A percentile compares a stretch with the other conserved stretches of the same genome.
Conservation (phyloP, 768 basidiomycete genomes). For the Phanerodontia chrysosporium region DNA sequence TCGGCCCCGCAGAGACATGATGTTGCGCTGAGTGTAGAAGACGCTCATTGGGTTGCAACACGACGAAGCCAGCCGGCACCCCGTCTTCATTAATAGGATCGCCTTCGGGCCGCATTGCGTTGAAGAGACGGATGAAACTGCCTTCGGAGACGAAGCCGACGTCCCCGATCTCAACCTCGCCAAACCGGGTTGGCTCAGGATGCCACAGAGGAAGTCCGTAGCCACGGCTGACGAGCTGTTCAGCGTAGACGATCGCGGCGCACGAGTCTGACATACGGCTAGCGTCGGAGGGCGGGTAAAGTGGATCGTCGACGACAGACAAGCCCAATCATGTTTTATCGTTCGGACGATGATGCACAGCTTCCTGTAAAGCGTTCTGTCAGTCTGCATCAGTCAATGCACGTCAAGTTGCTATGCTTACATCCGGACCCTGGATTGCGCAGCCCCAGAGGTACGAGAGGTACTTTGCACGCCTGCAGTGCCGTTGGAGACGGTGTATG, state of each 20-base stretch:
- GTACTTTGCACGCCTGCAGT: too few relatives aligned
- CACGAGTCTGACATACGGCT: background rate
- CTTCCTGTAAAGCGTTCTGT: background rate
- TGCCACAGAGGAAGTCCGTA: slow-evolving; percentile 13
- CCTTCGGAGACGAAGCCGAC: slow-evolving; percentile 11
- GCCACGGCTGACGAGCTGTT: slow-evolving; percentile 6
- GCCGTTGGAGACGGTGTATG: too few relatives aligned
- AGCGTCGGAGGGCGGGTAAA: background rate
- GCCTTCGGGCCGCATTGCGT: background rate
- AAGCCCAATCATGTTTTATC: too few relatives aligned
- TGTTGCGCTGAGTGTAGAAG: background rate
- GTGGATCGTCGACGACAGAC: background rate
- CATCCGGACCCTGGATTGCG: too few relatives aligned
- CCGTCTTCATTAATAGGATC: background rate
- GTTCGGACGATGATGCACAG: too few relatives aligned
- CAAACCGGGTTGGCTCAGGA: slow-evolving; percentile 4
- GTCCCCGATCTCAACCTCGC: slow-evolving; percentile 15
- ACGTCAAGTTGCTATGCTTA: too few relatives aligned
- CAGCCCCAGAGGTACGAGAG: too few relatives aligned
- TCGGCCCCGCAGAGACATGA: background rate
- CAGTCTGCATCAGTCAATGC: background rate
- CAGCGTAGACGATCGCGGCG: slow-evolving; percentile 5
- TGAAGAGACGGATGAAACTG: slow-evolving; percentile 11
- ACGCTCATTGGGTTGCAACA: background rate
- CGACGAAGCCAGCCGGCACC: background rate